phyloP scores from a whole-genome alignment of 1,284 basidiomycete species.

The Ustilago loliicola region DNA sequence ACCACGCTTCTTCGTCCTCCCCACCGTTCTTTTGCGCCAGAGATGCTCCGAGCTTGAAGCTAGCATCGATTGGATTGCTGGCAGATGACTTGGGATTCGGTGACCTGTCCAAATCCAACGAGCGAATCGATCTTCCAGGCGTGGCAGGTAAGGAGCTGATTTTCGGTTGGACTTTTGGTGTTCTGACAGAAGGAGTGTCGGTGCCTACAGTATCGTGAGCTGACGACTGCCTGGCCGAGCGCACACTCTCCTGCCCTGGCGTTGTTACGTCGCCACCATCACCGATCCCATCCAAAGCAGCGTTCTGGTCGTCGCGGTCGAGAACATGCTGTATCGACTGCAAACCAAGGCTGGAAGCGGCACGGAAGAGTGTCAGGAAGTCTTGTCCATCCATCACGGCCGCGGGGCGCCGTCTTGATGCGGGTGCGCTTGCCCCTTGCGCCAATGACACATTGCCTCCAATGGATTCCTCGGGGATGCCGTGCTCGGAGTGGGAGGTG shows the following conservation, averaged over 20 bases:
- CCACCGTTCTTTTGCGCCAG: conserved; percentile 19
- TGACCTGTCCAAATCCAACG: conserved; percentile 46
- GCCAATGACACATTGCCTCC: conserved; percentile 24
- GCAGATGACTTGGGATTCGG: conserved; percentile 15
- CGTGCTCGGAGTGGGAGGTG: conserved; percentile 30
- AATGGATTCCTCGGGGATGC: conserved; percentile 21
- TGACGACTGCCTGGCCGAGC: conserved; percentile 7
- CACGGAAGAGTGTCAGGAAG: conserved; percentile 37
- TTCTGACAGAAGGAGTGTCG: conserved; percentile 29
- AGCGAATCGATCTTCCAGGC: conserved; percentile 31
- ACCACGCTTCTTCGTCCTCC: conserved; percentile 56
- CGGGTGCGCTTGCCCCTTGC: conserved; percentile 13
- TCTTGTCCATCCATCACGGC: conserved; percentile 27
- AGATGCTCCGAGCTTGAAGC: conserved; percentile 38
- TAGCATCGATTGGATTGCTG: conserved; percentile 46
- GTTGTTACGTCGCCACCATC: conserved; percentile 21
- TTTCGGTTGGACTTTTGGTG: conserved; percentile 40
- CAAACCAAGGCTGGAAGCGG: conserved; percentile 24
- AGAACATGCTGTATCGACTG: conserved; percentile 22
- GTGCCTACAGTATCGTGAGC: conserved; percentile 25
- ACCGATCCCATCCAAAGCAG: background rate
- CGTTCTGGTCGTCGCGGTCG: background rate
- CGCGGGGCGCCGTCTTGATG: conserved; percentile 17
- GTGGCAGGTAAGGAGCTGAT: conserved; percentile 29
- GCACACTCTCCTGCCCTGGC: conserved; percentile 20